Percentiles rank a stretch among this genome's conserved stretches.
These are phyloP conservation scores for Paulownia fortunei DNA, from an alignment of 257 asterid species.

Conservation along the genomic window DNA sequence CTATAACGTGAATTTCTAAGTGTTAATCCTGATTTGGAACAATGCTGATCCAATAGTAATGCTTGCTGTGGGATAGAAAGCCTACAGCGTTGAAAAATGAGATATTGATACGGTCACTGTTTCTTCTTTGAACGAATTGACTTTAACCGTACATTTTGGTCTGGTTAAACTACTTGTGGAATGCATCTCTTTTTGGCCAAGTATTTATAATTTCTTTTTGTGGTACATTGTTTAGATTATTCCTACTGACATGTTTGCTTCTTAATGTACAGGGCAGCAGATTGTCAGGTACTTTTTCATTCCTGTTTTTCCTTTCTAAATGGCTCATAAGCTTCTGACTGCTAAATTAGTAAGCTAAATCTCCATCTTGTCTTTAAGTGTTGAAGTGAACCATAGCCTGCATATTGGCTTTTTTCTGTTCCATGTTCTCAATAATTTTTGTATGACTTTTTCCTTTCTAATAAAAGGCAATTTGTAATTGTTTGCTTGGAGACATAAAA, in stretches of 20 bases:
- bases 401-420: neutral
- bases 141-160: neutral
- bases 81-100: neutral
- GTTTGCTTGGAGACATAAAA: slow-evolving; percentile 12
- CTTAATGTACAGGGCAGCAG: slow-evolving; percentile 78
- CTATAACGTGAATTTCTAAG: neutral
- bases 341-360: neutral
- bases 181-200: slow-evolving; percentile 1
- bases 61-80: neutral
- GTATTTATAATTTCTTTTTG: neutral
- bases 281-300: slow-evolving; percentile 66
- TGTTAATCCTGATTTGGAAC: neutral
- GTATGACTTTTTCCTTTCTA: neutral
- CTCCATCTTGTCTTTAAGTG: neutral
- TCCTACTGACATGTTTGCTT: slow-evolving; percentile 42
- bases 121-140: slow-evolving; percentile 4
- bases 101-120: neutral
- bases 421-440: neutral
- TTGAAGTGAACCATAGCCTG: slow-evolving; percentile 16
- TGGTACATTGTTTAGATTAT: slow-evolving; percentile 12
- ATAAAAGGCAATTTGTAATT: neutral
- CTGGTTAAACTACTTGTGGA: slow-evolving; percentile 12
- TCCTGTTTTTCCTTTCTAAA: slow-evolving; percentile 1
- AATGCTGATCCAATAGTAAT: slow-evolving; percentile 8
- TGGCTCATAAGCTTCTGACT: slow-evolving; percentile 20